phyloP scores from a whole-genome alignment of 352 stramenopile genomes.

The Globisporangium irregulare region DNA sequence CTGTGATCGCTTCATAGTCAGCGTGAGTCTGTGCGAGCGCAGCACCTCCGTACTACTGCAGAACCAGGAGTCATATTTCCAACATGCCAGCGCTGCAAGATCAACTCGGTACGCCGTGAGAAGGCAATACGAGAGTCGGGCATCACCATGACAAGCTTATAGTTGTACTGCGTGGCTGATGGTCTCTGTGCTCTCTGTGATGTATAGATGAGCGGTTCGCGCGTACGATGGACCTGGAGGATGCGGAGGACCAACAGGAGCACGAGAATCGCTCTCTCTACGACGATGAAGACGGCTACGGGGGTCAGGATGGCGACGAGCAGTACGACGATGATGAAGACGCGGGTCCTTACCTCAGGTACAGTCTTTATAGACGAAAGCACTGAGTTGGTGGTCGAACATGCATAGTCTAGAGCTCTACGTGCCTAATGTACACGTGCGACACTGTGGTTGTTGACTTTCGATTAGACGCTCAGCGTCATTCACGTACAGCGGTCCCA shows the following conservation, averaged over 20 bases:
- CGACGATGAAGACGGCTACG: slow-evolving; percentile 18
- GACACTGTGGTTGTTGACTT: not conserved
- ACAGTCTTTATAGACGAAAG: not conserved
- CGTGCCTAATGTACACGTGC: not conserved
- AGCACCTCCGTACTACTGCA: not conserved
- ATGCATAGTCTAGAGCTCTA: not conserved
- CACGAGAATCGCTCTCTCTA: slow-evolving; percentile 20
- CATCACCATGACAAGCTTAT: not conserved
- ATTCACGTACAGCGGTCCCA: slow-evolving; percentile 29
- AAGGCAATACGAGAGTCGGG: not conserved
- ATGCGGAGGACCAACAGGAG: slow-evolving; percentile 24
- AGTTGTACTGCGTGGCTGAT: not conserved
- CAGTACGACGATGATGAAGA: slow-evolving; percentile 13
- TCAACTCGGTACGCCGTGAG: slow-evolving; percentile 28
- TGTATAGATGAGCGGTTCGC: slow-evolving; percentile 42
- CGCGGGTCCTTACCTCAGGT: slow-evolving; percentile 6
- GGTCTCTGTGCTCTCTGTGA: not conserved
- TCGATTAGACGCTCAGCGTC: slow-evolving; percentile 22
- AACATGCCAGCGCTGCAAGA: slow-evolving; percentile 43
- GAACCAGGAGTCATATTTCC: not conserved
- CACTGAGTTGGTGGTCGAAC: not conserved
- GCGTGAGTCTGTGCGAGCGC: not conserved
- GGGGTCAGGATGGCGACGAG: not conserved
- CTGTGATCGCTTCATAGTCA: not conserved
- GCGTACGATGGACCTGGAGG: slow-evolving; percentile 32